A percentile compares a stretch with the other conserved stretches of the same genome.
phyloP scores from a whole-genome alignment of 306 rosid species.

The Boehmeria nivea region DNA sequence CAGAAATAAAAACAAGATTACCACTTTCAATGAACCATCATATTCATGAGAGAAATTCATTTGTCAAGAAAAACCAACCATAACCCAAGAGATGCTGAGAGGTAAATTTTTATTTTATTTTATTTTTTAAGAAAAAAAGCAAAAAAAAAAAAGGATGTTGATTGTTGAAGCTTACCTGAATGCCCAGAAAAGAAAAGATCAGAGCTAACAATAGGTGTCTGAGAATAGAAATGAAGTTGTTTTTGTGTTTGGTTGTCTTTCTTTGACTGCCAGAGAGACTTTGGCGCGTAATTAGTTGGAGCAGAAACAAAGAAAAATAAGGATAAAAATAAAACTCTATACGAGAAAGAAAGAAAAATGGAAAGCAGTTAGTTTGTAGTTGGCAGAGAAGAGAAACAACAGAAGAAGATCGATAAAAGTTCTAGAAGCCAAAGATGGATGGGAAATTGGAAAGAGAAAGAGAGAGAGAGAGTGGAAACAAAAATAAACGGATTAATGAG shows the following conservation, averaged over 20 bases:
- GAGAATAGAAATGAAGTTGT: not conserved
- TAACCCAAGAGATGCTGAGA: too few species aligned
- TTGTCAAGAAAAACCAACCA: not conserved
- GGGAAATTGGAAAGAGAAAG: too few species aligned
- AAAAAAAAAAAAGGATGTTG: not conserved
- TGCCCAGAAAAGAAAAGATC: not conserved
- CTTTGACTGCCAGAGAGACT: not conserved
- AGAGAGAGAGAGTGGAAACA: too few species aligned
- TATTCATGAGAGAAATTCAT: too few species aligned
- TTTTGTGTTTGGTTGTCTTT: conserved; percentile 1
- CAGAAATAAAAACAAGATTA: too few species aligned
- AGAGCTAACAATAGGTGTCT: not conserved
- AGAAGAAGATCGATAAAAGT: conserved; percentile 1
- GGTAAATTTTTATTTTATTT: too few species aligned
- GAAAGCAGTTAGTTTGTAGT: not conserved
- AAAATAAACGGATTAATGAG: too few species aligned
- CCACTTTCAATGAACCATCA: too few species aligned
- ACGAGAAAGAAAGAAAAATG: not conserved
- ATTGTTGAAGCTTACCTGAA: too few species aligned
- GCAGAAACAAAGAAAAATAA: not conserved
- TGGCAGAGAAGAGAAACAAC: not conserved
- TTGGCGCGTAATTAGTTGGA: conserved; percentile 7
- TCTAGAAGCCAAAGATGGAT: not conserved
- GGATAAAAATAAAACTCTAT: not conserved
- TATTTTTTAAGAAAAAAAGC: not conserved